Evolutionary conservation across 2,329 filamentous ascomycete genomes (phyloP), one percentile per base, ranked within the genome.

Genomic region (Plectosphaerella cucumerina): DNA sequence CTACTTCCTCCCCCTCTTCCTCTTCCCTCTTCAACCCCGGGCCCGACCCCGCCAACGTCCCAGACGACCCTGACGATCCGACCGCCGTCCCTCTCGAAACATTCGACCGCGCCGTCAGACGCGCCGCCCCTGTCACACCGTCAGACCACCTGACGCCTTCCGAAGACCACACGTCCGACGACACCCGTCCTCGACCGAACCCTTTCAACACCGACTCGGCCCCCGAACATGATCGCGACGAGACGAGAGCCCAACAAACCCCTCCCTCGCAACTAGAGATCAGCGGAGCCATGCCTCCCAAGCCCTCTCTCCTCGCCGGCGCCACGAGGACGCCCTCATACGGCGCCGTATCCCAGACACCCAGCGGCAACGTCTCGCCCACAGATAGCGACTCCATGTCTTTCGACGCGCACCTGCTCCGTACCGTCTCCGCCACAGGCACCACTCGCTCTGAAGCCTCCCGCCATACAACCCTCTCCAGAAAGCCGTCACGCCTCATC

Each of bases 401-500:
- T 18, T 62, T 59, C 10, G 60, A 64, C 46, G 52, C 62, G 42
- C 69, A 66, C 42, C 65, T 59, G 26, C 60, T 70, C 34, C 65
- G 67, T 35, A 60, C 63, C 45, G 64, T 68, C 41, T 57, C 65
- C 55, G 68, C 66, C 34, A 64, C 63, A 41, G 68, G 67, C 34
- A 64, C 63, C 43, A 60, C 62, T 53, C 59, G 60, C 26, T 69
- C 69, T 44, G 57, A 63, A 9, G 49, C 50, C 6, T 55, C 51
- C 35, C 54, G 50, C 35, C 68, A 62, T 18, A 70, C 68, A 26
- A 53, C 53, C 17, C 48, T 59, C 15, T 66, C 65, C 9, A 63
- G 63, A 44, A 66, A 67, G 12, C 67, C 62, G n/a, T 66, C 63
- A 8, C 60, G 67, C 39, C 51, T 66, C 21, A 78, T 78, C 4